These are phyloP conservation scores for Lasiosphaeria hispida DNA, from an alignment of 495 filamentous ascomycete species.

Conservation along the genomic window DNA sequence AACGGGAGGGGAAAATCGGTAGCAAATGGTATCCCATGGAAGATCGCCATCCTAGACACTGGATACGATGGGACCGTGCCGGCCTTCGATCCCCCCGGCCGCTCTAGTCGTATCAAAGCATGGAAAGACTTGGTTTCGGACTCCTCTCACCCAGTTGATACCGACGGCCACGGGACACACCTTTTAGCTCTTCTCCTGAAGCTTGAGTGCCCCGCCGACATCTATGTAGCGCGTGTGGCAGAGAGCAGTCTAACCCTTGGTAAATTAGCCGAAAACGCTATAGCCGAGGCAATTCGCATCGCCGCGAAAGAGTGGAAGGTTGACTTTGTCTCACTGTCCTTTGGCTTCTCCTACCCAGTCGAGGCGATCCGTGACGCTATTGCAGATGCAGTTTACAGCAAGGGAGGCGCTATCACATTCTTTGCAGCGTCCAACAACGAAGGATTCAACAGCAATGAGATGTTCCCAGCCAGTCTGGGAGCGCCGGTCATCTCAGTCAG, in stretches of 20 bases:
- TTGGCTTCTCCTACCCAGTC: not conserved
- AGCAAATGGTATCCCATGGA: not conserved
- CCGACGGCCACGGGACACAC: conserved; percentile 20
- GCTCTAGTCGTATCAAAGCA: not conserved
- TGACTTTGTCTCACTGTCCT: conserved; percentile 8
- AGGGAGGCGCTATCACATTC: conserved; percentile 7
- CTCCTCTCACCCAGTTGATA: conserved; percentile 8
- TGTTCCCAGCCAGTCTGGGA: conserved; percentile 14
- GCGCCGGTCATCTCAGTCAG: conserved; percentile 7
- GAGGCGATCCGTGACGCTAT: not conserved
- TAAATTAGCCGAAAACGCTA: not conserved
- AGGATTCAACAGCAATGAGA: conserved; percentile 9
- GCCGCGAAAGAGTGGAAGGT: conserved; percentile 10
- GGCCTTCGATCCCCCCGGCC: not conserved
- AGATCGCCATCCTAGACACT: conserved; percentile 6
- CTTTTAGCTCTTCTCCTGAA: conserved; percentile 8
- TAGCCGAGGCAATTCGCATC: conserved; percentile 7
- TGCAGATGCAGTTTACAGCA: not conserved
- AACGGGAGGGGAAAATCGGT: not conserved
- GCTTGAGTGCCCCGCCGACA: conserved; percentile 13
- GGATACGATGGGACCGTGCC: not conserved
- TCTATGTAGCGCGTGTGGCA: conserved; percentile 17
- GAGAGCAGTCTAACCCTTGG: conserved; percentile 4
- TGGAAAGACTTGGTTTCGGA: conserved; percentile 1
- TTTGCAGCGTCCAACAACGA: conserved; percentile 10